Conservation (phyloP, 1,139 yeast genomes). For the Sugiyamaella paludigena region DNA sequence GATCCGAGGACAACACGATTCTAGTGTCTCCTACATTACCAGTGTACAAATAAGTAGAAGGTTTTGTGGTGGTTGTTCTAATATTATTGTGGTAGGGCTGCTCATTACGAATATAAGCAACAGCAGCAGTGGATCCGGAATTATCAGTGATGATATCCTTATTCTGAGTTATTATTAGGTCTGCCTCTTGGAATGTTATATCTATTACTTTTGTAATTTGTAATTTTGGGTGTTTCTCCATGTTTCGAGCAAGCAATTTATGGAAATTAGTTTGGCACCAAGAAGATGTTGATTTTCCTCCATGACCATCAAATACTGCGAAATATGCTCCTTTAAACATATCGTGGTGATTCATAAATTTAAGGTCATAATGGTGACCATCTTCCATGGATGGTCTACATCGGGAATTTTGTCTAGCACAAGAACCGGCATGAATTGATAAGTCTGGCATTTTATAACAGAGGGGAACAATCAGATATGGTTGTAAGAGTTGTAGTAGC, state of each 20-base stretch:
- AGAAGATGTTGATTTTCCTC: constrained; percentile 78
- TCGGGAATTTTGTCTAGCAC: constrained; percentile 4
- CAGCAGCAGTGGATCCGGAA: constrained; percentile 27
- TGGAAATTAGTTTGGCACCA: constrained; percentile 87
- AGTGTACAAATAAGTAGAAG: constrained; percentile 49
- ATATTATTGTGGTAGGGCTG: not conserved
- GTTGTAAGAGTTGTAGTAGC: no score
- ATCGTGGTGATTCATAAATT: constrained; percentile 68
- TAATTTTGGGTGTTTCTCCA: constrained; percentile 5
- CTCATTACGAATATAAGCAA: constrained; percentile 21
- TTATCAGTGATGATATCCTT: constrained; percentile 8
- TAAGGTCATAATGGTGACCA: constrained; percentile 80
- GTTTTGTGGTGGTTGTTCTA: not conserved
- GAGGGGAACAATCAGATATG: no score
- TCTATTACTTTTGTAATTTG: constrained; percentile 20
- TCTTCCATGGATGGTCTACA: constrained; percentile 60
- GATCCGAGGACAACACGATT: constrained; percentile 57
- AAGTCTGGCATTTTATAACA: no score
- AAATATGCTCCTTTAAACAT: constrained; percentile 74
- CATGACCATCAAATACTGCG: constrained; percentile 90
- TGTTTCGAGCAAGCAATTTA: constrained; percentile 29
- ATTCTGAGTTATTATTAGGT: constrained; percentile 11
- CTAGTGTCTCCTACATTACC: constrained; percentile 90
- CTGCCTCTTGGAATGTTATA: constrained; percentile 26
- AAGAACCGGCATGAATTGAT: not conserved